phyloP scores from a whole-genome alignment of 2,329 filamentous ascomycete genomes.

The Cercospora berteroae region DNA sequence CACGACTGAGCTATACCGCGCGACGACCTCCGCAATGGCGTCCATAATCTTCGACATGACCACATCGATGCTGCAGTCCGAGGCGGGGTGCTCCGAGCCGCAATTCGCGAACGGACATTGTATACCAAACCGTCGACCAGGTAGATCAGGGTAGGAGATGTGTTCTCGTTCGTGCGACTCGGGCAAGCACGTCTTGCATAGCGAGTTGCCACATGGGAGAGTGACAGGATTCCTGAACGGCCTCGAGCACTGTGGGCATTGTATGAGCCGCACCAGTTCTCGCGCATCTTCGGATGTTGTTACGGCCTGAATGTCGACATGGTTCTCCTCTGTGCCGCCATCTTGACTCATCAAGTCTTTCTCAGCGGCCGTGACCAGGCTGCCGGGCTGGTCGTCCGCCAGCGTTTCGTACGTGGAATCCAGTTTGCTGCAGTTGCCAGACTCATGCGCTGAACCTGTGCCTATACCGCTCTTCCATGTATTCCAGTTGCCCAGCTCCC shows the following conservation, averaged over 20 bases:
- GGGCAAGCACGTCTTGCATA: constrained; percentile 76
- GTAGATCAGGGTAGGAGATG: constrained; percentile 73
- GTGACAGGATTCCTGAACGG: constrained; percentile 68
- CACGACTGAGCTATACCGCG: constrained; percentile 37
- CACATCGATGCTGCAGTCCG: constrained; percentile 76
- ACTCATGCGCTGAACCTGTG: constrained; percentile 17
- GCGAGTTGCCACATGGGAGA: constrained; percentile 74
- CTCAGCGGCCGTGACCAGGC: constrained; percentile 62
- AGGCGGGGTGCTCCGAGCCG: constrained; percentile 67
- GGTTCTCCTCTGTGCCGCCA: constrained; percentile 63
- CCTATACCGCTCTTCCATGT: constrained; percentile 21
- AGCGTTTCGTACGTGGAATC: constrained; percentile 16
- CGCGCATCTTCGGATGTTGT: constrained; percentile 56
- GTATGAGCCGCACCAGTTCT: constrained; percentile 68
- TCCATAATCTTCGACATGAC: constrained; percentile 70
- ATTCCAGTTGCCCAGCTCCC: not conserved
- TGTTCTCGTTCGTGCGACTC: constrained; percentile 61
- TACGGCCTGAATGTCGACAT: constrained; percentile 40
- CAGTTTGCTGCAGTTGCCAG: constrained; percentile 15
- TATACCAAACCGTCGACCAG: constrained; percentile 67
- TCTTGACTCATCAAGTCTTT: constrained; percentile 78
- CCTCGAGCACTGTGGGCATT: constrained; percentile 71
- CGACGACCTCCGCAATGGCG: constrained; percentile 56
- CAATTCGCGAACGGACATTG: constrained; percentile 70
- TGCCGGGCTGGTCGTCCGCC: constrained; percentile 19